Conservation (phyloP, 257 asterid genomes). For the Solanum lignicaule region DNA sequence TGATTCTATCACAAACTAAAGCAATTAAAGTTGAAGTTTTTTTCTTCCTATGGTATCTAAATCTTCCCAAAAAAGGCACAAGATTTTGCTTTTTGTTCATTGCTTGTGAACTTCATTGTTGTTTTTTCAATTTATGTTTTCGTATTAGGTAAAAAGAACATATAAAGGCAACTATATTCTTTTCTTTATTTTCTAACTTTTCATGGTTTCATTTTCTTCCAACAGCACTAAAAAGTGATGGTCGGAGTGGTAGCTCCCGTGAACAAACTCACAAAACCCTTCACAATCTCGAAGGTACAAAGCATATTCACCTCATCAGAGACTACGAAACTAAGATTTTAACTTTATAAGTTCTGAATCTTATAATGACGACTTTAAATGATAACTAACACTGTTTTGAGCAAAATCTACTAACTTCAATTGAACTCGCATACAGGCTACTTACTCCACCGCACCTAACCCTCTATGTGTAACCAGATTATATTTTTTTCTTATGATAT, state of each 20-base stretch:
- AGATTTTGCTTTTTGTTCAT: constrained; percentile 15
- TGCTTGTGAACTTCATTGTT: constrained; percentile 10
- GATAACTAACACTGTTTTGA: neutral
- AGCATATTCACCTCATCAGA: neutral
- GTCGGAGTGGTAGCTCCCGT: neutral
- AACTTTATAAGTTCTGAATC: too few relatives aligned
- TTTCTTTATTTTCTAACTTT: neutral
- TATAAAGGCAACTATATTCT: neutral
- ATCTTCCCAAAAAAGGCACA: neutral
- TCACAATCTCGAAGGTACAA: neutral
- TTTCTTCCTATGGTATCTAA: neutral
- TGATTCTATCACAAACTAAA: constrained; percentile 24
- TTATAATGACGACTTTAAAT: too few relatives aligned
- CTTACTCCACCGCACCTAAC: neutral
- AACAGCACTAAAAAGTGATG: neutral
- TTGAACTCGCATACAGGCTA: neutral
- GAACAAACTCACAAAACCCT: neutral
- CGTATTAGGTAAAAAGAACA: neutral
- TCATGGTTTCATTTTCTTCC: constrained; percentile 1
- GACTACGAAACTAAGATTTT: too few relatives aligned
- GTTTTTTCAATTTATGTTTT: neutral
- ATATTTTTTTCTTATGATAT: neutral
- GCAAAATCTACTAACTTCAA: too few relatives aligned
- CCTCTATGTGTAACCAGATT: neutral
- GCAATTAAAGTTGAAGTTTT: constrained; percentile 9